A percentile compares a stretch with the other conserved stretches of the same genome.
phyloP scores from a whole-genome alignment of 352 stramenopile genomes.

The Globisporangium splendens region DNA sequence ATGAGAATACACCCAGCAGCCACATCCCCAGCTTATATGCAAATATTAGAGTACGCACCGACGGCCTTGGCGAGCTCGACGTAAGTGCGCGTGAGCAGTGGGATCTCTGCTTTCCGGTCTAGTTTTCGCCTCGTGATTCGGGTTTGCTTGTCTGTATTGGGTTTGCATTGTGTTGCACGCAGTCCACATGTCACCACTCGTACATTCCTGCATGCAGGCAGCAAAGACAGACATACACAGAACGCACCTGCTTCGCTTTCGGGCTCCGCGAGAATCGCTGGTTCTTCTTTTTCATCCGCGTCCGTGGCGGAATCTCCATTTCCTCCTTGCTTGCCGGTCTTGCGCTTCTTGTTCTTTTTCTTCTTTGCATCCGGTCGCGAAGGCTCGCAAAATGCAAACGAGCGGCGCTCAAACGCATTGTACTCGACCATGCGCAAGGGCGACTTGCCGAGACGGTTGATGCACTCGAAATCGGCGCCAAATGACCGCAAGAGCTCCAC shows the following conservation, averaged over 20 bases:
- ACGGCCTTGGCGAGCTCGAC: conserved; percentile 30
- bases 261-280: conserved; percentile 9
- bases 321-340: conserved; percentile 1
- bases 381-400: conserved; percentile 34
- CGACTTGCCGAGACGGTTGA: conserved; percentile 34
- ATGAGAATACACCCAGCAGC: not conserved
- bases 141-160: conserved; percentile 33
- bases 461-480: conserved; percentile 21
- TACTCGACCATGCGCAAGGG: conserved; percentile 42
- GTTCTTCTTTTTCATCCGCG: not conserved
- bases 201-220: not conserved
- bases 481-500: conserved; percentile 34
- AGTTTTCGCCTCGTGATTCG: conserved; percentile 20
- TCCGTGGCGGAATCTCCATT: not conserved
- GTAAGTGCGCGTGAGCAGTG: conserved; percentile 31
- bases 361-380: conserved; percentile 8
- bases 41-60: conserved; percentile 15
- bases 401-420: conserved; percentile 54
- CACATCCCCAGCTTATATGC: too few relatives aligned
- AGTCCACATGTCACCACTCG: not conserved
- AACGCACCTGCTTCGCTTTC: conserved; percentile 37
- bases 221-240: not conserved
- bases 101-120: conserved; percentile 23
- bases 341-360: conserved; percentile 17
- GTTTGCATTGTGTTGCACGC: not conserved